Base-by-base conservation (phyloP, 257 asterid genomes). In the Leptodermis oblonga region DNA sequence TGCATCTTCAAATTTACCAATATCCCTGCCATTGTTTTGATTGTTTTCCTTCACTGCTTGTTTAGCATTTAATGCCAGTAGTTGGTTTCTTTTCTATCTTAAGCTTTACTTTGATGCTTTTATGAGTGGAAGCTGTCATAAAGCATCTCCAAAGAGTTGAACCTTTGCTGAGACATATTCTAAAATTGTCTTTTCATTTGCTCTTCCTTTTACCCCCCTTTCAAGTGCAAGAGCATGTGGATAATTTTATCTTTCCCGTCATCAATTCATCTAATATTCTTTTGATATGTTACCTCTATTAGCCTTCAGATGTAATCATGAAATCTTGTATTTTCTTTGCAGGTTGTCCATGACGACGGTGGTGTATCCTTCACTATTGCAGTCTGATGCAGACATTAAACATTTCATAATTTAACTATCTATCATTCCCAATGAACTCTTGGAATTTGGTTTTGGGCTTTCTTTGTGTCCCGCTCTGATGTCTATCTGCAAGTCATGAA, bases 281-380 rank as follows among this genome's bases (percentile, higher is more conserved):
- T 26, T 26, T 20, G 26, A 28, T 56, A 15, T 56, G 33, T 26
- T 56, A 56, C 3, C 12, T 59, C 30, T 5, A 59, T 30, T 61
- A n/a, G 15, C 46, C 46, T 2, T 14, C 42, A 15, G 14, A 18
- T 61, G 13, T 12, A 59, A 33, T 34, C 43, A 20, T 37, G 49
- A 36, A 36, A 36, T 60, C 23, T 36, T n/a, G 7, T 37, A 26
- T 54, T 62, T 62, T 23, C 68, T 4, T 73, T 79, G 77, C 90
- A 90, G 97, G 98, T 88, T 78, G 88, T 87, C 74, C 90, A 88
- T 7, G 98, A 92, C 72, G 98, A 90, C 87, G 98, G 98, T 72
- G 92, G 97, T 53, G 96, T 92, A 92, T 92, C 98, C 96, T 90
- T 87, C 37, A 65, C 75, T 33, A 62, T 61, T 17, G 4, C 22